These are phyloP conservation scores for Dendrobium huoshanense DNA, from an alignment of 106 monocot genomes.

Conservation along the genomic window DNA sequence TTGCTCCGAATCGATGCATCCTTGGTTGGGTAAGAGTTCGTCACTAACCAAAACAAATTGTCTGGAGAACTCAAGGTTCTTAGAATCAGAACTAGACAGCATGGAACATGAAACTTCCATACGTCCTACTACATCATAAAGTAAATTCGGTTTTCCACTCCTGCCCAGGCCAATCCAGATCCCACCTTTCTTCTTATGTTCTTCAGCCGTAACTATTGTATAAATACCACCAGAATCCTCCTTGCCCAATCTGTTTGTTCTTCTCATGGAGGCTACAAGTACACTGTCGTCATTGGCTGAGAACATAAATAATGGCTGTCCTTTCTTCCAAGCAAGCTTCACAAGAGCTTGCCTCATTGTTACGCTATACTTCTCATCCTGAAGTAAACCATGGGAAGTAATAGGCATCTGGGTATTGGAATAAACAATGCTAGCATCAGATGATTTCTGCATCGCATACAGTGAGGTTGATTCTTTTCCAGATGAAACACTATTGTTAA, in stretches of 20 bases:
- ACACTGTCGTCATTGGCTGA: constrained; percentile 55
- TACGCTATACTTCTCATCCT: constrained; percentile 5
- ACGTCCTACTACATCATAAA: constrained; percentile 54
- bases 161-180: constrained; percentile 51
- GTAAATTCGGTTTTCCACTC: constrained; percentile 33
- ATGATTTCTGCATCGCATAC: background rate
- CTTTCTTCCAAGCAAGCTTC: constrained; percentile 73
- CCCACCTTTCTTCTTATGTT: constrained; percentile 58
- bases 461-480: background rate
- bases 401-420: background rate
- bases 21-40: constrained; percentile 17
- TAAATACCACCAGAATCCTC: constrained; percentile 35
- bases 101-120: constrained; percentile 37
- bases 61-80: constrained; percentile 6
- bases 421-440: background rate
- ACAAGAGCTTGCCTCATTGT: constrained; percentile 53
- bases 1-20: background rate
- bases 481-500: background rate
- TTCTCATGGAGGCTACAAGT: constrained; percentile 65
- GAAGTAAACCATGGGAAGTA: background rate
- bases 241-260: constrained; percentile 11
- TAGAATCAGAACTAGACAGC: background rate
- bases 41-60: constrained; percentile 39
- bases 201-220: constrained; percentile 38
- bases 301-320: constrained; percentile 60